Conservation (phyloP, 495 filamentous ascomycete species). For the Lophiotrema nucula region DNA sequence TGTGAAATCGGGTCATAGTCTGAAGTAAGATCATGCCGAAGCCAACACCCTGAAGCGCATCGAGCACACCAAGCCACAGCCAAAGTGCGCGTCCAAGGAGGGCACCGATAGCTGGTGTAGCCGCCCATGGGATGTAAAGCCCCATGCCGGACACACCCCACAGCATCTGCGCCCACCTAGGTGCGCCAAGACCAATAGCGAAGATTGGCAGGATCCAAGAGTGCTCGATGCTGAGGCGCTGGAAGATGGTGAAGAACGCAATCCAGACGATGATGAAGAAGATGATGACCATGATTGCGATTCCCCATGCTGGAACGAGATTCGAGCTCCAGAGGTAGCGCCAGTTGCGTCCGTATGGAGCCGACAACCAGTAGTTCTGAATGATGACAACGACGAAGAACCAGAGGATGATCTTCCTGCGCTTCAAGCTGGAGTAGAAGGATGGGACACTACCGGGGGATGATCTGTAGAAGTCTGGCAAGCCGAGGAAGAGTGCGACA, state of each 20-base stretch:
- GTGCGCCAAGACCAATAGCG: conserved; percentile 61
- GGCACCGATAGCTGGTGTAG: conserved; percentile 49
- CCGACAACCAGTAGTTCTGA: conserved; percentile 66
- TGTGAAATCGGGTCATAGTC: conserved; percentile 61
- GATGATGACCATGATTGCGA: conserved; percentile 52
- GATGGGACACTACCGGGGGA: conserved; percentile 65
- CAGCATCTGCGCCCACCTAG: conserved; percentile 65
- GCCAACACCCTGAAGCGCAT: conserved; percentile 60
- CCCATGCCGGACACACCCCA: conserved; percentile 61
- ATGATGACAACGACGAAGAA: conserved; percentile 62
- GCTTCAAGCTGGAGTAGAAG: conserved; percentile 56
- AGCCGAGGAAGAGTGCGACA: conserved; percentile 52
- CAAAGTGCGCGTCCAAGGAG: conserved; percentile 56
- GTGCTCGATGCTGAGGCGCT: conserved; percentile 53
- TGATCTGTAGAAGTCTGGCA: conserved; percentile 67
- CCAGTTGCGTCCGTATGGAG: conserved; percentile 64
- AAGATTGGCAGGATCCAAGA: conserved; percentile 67
- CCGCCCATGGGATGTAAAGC: conserved; percentile 60
- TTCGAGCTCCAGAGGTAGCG: conserved; percentile 56
- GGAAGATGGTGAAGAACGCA: conserved; percentile 49
- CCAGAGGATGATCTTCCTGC: conserved; percentile 61
- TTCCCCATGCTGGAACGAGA: conserved; percentile 53
- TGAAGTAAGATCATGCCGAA: conserved; percentile 65
- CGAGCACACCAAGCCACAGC: conserved; percentile 53
- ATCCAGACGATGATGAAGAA: conserved; percentile 64